Evolutionary conservation across 768 basidiomycete species (phyloP), one percentile per base, ranked within the genome.

Genomic region (Boletus tylopilopsis): DNA sequence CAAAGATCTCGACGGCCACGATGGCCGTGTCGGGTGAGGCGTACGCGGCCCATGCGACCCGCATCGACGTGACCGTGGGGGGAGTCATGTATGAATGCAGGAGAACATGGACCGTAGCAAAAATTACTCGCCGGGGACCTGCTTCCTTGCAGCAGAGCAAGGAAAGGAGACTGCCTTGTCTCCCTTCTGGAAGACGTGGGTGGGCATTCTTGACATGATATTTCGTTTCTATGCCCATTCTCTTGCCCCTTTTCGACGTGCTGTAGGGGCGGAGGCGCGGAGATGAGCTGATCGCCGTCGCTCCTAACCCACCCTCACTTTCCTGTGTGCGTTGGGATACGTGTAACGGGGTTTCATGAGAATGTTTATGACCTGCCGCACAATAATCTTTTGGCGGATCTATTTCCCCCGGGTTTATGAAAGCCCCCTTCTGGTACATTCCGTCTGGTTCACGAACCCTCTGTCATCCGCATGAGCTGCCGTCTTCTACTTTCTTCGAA

Each of bases 271-370:
- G 46, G 40, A n/a, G 24, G 35, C 13, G 45, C 61, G 64, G 64
- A 66, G 45, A 66, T 64, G 64, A 61, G 47, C 12, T 56, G 63
- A 61, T 64, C 52, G 54, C 64, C 63, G 61, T 57, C 34, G 15
- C 61, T 54, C 63, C 63, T 65, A 54, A 56, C 30, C 29, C 29
- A 30, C 29, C 29, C 13, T 5, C 32, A 2, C 11, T 11, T 50
- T 50, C 55, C 51, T 63, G 49, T 59, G 57, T 42, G 25, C 2
- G 50, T 22, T 51, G 55, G 55, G 27, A 30, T 42, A 25, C 36
- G 48, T 24, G 48, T 40, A 36, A 55, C 50, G 50, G 50, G 42
- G 41, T 59, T n/a, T 58, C 43, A 51, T 32, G 44, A 39, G 47
- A 50, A 49, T 23, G 13, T 34, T 40, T 45, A 43, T 59, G 23